These are phyloP conservation scores for Parastagonospora nodorum DNA, from an alignment of 2,329 filamentous ascomycete genomes.

Conservation along the genomic window DNA sequence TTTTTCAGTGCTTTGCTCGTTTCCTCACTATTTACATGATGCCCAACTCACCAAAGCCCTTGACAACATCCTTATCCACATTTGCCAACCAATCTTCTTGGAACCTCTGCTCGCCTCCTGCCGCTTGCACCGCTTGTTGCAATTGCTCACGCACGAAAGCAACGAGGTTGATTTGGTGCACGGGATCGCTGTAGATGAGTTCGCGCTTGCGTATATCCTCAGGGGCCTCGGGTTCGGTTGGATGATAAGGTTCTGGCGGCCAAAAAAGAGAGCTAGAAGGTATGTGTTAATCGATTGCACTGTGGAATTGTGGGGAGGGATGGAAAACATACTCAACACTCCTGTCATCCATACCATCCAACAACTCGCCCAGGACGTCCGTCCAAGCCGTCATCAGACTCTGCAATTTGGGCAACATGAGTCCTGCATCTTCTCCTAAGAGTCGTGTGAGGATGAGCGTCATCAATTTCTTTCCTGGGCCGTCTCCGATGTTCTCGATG, in stretches of 20 bases:
- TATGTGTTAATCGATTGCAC: background rate
- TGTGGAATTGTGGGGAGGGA: background rate
- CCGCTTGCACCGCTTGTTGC: conserved; percentile 60
- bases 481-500: conserved; percentile 69
- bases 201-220: conserved; percentile 55
- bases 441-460: conserved; percentile 74
- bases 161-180: conserved; percentile 69
- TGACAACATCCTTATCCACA: conserved; percentile 74
- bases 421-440: conserved; percentile 65
- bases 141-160: conserved; percentile 68
- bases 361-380: conserved; percentile 68
- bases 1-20: too few species aligned
- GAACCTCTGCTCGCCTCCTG: conserved; percentile 70
- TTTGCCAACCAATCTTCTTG: conserved; percentile 72
- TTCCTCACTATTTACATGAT: conserved; percentile 32
- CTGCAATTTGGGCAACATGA: conserved; percentile 68
- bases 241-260: conserved; percentile 37
- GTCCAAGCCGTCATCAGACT: conserved; percentile 79
- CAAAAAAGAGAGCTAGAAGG: conserved; percentile 48
- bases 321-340: conserved; percentile 38
- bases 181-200: conserved; percentile 64
- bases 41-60: conserved; percentile 58
- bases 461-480: conserved; percentile 71
- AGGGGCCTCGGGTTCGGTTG: conserved; percentile 47
- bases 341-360: conserved; percentile 61